Base-by-base conservation (phyloP, 352 stramenopile species). In the Peronospora belbahrii region DNA sequence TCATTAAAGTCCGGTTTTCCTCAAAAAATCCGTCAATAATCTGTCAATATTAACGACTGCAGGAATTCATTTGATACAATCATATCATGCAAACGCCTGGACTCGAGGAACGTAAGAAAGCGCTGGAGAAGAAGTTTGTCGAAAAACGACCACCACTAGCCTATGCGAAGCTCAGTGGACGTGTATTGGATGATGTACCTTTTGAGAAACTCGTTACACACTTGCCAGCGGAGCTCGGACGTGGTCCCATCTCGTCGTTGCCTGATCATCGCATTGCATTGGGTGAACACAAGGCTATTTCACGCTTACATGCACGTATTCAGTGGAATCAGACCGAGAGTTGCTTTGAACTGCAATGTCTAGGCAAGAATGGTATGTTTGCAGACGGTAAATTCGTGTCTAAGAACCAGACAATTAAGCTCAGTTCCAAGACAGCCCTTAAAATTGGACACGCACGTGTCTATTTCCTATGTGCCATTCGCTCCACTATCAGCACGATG, bases 351-450 rank as follows among this genome's bases (percentile, higher is more conserved):
- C 35, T 92, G 30, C 52, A 72, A 32, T 86, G 78, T 55, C 55
- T 92, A 4, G 81, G 81, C 40, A 92, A 92, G 60, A 92, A 92
- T 55, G 78, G 78, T 15, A 67, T 92, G 39, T 88, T 83, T 36
- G 76, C 67, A 10, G 62, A 68, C 25, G 81, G 81, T 44, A 78
- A 74, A 38, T 82, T 73, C 42, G 62, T 92, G 23, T 41, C 62
- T 27, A 90, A 90, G 60, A 80, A 88, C 55, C 60, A 78, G 42
- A 85, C 63, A 9, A 48, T 92, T 37, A 78, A 76, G 20, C 56
- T 92, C 10, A 60, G 55, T 7, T 84, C 66, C 20, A 83, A 79
- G 46, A 81, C 82, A 70, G 74, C 81, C 8, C 56, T 92, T 28
- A 88, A 88, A 63, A 92, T 92, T 42, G 81, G 81, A 0, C 63